Conservation (phyloP, 495 filamentous ascomycete species). For the Aspergillus carlsbadensis region DNA sequence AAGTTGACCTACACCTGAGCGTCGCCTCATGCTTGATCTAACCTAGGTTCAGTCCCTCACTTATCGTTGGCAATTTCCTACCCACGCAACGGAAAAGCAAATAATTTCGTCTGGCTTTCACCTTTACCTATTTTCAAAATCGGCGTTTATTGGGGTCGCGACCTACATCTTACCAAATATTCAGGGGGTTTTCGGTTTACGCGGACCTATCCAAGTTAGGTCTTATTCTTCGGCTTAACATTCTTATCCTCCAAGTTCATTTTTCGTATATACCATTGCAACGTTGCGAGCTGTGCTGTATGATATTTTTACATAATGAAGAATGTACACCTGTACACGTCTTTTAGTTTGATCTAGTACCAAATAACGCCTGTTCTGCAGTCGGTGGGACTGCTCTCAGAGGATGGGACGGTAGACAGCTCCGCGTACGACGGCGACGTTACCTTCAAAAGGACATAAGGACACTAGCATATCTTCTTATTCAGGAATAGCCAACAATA, state of each 20-base stretch:
- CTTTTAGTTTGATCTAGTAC: too few relatives aligned
- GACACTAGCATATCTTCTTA: too few relatives aligned
- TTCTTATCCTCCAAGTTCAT: background rate
- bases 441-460: too few relatives aligned
- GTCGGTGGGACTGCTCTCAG: too few relatives aligned
- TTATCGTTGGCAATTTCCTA: constrained; percentile 96
- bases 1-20: constrained; percentile 40
- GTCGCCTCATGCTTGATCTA: background rate
- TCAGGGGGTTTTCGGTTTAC: background rate
- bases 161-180: background rate
- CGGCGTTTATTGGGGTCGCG: constrained; percentile 5
- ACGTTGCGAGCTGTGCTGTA: constrained; percentile 5
- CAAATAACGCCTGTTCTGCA: too few relatives aligned
- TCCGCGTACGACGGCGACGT: too few relatives aligned
- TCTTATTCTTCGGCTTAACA: background rate
- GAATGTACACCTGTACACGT: too few relatives aligned
- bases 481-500: too few relatives aligned
- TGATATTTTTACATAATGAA: constrained; percentile 4
- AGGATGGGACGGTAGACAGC: too few relatives aligned
- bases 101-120: constrained; percentile 8
- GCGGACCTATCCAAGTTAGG: background rate
- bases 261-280: constrained; percentile 10
- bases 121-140: background rate
- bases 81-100: constrained; percentile 49
- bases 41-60: constrained; percentile 64